Percentiles rank a stretch among this genome's conserved stretches.
Evolutionary conservation across 2,329 filamentous ascomycete species (phyloP).

Genomic region (Geoglossum cookeanum): DNA sequence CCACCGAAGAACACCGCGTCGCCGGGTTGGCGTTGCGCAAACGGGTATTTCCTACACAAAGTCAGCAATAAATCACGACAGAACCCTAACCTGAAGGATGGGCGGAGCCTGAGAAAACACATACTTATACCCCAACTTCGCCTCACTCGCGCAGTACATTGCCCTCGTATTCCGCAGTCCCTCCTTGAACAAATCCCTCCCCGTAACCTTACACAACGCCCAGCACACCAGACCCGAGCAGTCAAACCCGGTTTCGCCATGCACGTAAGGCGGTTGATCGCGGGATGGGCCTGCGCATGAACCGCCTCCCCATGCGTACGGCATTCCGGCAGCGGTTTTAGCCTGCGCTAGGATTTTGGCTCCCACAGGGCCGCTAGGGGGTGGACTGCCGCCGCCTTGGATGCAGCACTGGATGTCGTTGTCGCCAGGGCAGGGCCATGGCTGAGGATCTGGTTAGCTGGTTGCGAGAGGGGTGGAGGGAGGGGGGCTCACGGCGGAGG

Average conservation of each 20-base stretch:
- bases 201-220: conserved; percentile 16
- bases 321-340: conserved; percentile 27
- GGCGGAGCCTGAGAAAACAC: not conserved
- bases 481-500: not conserved
- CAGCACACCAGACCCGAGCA: conserved; percentile 15
- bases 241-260: conserved; percentile 14
- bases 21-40: conserved; percentile 10
- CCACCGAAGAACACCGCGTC: conserved; percentile 14
- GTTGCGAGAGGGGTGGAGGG: not conserved
- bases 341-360: conserved; percentile 26
- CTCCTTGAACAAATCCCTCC: conserved; percentile 13
- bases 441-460: not conserved
- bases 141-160: conserved; percentile 14
- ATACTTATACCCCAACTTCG: conserved; percentile 12
- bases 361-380: conserved; percentile 10
- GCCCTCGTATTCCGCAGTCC: conserved; percentile 11
- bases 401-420: not conserved
- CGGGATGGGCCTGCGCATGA: conserved; percentile 12
- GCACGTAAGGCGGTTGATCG: conserved; percentile 13
- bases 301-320: conserved; percentile 16
- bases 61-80: too few species aligned
- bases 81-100: not conserved
- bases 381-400: not conserved
- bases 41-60: conserved; percentile 11
- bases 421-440: not conserved